phyloP scores from a whole-genome alignment of 1,139 yeast genomes.

The Taphrina deformans region DNA sequence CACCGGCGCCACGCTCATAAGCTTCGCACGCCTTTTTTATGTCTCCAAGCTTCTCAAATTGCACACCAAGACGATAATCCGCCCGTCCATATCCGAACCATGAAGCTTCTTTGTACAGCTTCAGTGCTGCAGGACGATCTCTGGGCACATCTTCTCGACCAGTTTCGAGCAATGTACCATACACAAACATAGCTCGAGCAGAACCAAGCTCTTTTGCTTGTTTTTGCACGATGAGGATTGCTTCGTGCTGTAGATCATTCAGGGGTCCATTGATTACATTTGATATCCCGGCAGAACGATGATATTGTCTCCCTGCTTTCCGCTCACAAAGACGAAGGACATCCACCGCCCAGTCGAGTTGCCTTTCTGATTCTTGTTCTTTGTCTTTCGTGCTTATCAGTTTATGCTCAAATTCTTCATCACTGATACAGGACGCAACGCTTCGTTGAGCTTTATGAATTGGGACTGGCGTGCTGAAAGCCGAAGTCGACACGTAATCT shows the following conservation, averaged over 20 bases:
- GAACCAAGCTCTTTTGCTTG: not conserved
- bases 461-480: not conserved
- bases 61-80: conserved; percentile 30
- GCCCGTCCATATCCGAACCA: conserved; percentile 22
- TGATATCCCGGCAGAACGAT: not conserved
- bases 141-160: conserved; percentile 6
- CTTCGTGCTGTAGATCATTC: conserved; percentile 19
- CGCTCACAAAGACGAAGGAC: conserved; percentile 23
- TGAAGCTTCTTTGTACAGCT: conserved; percentile 24
- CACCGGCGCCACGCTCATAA: conserved; percentile 45
- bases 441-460: not conserved
- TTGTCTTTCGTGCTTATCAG: not conserved
- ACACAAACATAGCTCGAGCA: conserved; percentile 12
- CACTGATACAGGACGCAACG: not conserved
- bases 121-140: conserved; percentile 28
- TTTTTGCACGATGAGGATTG: not conserved
- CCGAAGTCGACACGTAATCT: not conserved
- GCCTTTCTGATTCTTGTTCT: not conserved
- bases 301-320: conserved; percentile 7
- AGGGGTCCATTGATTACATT: not conserved
- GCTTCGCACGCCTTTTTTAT: conserved; percentile 42
- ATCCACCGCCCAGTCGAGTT: conserved; percentile 20
- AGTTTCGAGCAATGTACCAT: conserved; percentile 16
- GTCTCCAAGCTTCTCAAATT: conserved; percentile 45
- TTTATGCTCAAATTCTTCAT: not conserved